Conservation (phyloP, 2,329 filamentous ascomycete genomes). For the Neofusicoccum sp. region DNA sequence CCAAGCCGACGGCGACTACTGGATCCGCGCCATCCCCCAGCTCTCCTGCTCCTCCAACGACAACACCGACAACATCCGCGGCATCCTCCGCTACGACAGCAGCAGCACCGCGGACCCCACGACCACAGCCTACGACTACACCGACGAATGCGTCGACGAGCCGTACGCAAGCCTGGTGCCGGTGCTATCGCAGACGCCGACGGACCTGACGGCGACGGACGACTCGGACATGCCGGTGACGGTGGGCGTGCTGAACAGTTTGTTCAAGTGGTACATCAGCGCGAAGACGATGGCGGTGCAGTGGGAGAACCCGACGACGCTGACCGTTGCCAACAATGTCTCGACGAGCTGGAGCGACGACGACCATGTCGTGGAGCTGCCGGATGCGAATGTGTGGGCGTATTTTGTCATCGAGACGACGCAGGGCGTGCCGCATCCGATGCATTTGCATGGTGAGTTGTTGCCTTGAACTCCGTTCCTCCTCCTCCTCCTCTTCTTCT, state of each 20-base stretch:
- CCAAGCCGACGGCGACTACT: conserved; percentile 31
- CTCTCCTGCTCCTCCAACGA: conserved; percentile 29
- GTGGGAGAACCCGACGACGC: conserved; percentile 48
- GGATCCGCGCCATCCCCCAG: conserved; percentile 32
- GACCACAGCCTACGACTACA: conserved; percentile 28
- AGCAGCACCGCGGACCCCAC: conserved; percentile 36
- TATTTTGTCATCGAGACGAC: conserved; percentile 27
- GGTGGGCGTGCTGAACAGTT: conserved; percentile 24
- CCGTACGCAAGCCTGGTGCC: conserved; percentile 33
- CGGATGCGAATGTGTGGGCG: conserved; percentile 23
- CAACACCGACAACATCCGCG: conserved; percentile 31
- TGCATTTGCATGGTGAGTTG: conserved; percentile 25
- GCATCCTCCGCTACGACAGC: conserved; percentile 41
- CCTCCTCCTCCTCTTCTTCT: neutral
- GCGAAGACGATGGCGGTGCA: conserved; percentile 47
- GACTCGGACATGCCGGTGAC: conserved; percentile 28
- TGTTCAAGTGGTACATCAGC: conserved; percentile 40
- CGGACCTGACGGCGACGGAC: neutral
- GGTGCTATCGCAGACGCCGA: conserved; percentile 34
- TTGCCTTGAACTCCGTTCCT: neutral
- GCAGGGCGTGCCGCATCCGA: conserved; percentile 26
- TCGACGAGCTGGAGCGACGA: conserved; percentile 22
- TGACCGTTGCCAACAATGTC: conserved; percentile 32
- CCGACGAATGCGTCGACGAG: conserved; percentile 41
- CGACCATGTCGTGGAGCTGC: conserved; percentile 24